A percentile compares a stretch with the other conserved stretches of the same genome.
phyloP scores from a whole-genome alignment of 257 asterid species.

The Fraxinus excelsior region DNA sequence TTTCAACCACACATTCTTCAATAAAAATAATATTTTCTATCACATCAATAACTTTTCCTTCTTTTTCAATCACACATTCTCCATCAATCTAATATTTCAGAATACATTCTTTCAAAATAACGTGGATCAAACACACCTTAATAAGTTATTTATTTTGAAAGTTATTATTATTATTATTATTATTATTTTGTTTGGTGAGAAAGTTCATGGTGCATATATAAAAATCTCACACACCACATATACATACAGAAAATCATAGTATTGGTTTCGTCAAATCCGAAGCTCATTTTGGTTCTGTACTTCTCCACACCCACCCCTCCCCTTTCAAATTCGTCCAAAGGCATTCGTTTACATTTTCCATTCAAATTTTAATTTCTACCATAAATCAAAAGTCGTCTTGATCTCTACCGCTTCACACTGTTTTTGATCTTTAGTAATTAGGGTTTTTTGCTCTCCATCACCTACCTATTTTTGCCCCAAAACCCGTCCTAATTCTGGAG shows the following conservation, averaged over 20 bases:
- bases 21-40: no score
- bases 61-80: no score
- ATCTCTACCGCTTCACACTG: slow-evolving; percentile 31
- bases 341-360: background rate
- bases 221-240: background rate
- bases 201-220: background rate
- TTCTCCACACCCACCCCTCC: background rate
- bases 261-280: background rate
- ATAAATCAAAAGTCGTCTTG: slow-evolving; percentile 15
- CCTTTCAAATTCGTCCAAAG: background rate
- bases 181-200: no score
- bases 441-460: slow-evolving; percentile 42
- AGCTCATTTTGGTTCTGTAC: background rate
- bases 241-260: no score
- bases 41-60: no score
- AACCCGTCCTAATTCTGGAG: slow-evolving; percentile 1
- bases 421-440: slow-evolving; percentile 38
- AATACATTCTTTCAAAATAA: no score
- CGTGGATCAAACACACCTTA: no score
- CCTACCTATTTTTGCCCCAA: slow-evolving; percentile 29
- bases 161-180: no score
- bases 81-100: no score
- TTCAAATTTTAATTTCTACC: background rate
- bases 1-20: no score
- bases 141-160: no score